These are phyloP conservation scores for Boletus huronensis DNA, from an alignment of 768 basidiomycete species.

Conservation along the genomic window DNA sequence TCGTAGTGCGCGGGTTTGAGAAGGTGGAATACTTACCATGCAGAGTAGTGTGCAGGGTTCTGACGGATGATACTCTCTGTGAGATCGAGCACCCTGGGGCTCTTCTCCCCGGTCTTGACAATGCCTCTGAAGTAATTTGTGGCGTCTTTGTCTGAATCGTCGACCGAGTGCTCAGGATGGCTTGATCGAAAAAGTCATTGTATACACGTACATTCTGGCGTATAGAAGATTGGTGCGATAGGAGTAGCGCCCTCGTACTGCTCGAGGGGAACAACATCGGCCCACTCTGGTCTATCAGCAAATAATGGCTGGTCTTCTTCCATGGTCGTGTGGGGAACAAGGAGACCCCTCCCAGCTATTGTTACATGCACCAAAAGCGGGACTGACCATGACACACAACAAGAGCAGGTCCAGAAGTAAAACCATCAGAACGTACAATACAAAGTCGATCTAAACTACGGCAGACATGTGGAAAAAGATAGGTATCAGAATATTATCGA, in stretches of 20 bases:
- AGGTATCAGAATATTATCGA: conserved; percentile 25
- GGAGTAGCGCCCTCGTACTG: conserved; percentile 80
- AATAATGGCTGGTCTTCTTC: conserved; percentile 39
- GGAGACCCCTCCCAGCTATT: not conserved
- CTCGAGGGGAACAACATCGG: conserved; percentile 70
- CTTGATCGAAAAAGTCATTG: not conserved
- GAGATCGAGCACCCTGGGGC: conserved; percentile 74
- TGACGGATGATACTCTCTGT: conserved; percentile 86
- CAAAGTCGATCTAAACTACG: conserved; percentile 23
- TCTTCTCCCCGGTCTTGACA: conserved; percentile 73
- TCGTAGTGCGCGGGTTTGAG: not conserved
- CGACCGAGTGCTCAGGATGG: conserved; percentile 5
- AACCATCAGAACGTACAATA: conserved; percentile 19
- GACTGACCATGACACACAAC: not conserved
- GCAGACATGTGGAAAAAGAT: conserved; percentile 5
- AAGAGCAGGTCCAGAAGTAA: conserved; percentile 1
- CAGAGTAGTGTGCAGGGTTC: conserved; percentile 96
- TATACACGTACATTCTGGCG: conserved; percentile 68
- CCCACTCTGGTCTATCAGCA: conserved; percentile 68
- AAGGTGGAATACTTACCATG: conserved; percentile 60
- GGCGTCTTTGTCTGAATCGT: conserved; percentile 76
- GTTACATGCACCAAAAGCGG: not conserved
- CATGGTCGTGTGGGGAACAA: conserved; percentile 4
- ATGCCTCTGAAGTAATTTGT: conserved; percentile 91
- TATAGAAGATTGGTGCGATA: conserved; percentile 91